Percentiles rank a stretch among this genome's conserved stretches.
phyloP scores from a whole-genome alignment of 805 yeast genomes.

The Ogataea degrootiae region DNA sequence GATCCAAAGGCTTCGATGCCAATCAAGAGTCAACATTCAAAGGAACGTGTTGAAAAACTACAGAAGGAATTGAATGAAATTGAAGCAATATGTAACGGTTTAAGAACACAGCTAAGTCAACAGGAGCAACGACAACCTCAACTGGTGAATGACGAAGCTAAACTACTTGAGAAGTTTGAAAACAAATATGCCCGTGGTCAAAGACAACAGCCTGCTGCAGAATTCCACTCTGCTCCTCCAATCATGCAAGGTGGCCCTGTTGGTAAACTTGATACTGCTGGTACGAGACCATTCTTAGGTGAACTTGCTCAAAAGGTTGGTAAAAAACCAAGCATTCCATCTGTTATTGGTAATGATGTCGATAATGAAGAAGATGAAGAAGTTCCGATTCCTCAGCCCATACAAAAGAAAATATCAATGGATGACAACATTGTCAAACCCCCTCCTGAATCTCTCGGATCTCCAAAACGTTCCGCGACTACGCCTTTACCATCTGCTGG shows the following conservation, averaged over 20 bases:
- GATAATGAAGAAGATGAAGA: conserved; percentile 1
- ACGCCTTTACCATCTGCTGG: conserved; percentile 1
- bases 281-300: conserved; percentile 39
- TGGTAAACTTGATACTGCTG: conserved; percentile 14
- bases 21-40: conserved; percentile 4
- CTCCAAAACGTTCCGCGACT: background rate
- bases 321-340: conserved; percentile 35
- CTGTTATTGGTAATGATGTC: background rate
- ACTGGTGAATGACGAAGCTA: conserved; percentile 16
- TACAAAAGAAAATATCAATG: background rate
- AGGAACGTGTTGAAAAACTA: conserved; percentile 15
- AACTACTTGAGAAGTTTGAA: conserved; percentile 24
- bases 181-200: conserved; percentile 26
- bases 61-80: conserved; percentile 20
- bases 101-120: conserved; percentile 23
- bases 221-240: conserved; percentile 19
- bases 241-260: conserved; percentile 8
- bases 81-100: conserved; percentile 23
- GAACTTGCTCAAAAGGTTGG: conserved; percentile 50
- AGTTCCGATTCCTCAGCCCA: background rate
- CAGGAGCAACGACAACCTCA: conserved; percentile 12
- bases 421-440: background rate
- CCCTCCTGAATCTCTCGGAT: conserved; percentile 15
- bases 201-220: conserved; percentile 20
- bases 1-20: conserved; percentile 24